Evolutionary conservation across 441 rosid species (phyloP).

Genomic region (Euphorbia schlechtendalii): DNA sequence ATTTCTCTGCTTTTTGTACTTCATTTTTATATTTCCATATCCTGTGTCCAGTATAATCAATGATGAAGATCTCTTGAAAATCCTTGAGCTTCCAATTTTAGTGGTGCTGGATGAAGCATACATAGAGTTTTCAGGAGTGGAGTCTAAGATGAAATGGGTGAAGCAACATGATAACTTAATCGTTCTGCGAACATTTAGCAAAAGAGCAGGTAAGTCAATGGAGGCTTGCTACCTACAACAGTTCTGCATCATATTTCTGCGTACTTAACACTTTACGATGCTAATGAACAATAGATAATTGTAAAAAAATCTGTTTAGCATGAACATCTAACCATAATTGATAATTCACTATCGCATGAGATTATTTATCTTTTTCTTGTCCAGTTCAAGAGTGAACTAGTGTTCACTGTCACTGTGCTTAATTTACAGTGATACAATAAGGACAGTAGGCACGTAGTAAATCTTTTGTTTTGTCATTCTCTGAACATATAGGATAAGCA

Average conservation of each 20-base stretch:
- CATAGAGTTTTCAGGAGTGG: constrained; percentile 76
- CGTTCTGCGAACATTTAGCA: constrained; percentile 92
- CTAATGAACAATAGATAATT: background rate
- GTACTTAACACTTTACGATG: background rate
- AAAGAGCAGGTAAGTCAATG: constrained; percentile 71
- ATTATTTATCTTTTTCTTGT: too few relatives aligned
- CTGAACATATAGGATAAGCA: background rate
- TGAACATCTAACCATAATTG: background rate
- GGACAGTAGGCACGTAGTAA: background rate
- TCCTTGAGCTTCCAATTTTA: constrained; percentile 74
- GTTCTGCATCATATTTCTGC: background rate
- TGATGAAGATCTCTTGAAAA: constrained; percentile 75
- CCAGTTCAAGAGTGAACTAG: background rate
- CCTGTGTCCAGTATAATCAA: constrained; percentile 47
- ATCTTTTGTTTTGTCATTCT: background rate
- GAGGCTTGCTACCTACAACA: constrained; percentile 3
- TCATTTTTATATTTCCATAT: background rate
- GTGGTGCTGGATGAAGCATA: constrained; percentile 97
- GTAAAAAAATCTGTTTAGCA: background rate
- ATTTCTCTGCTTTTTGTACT: background rate
- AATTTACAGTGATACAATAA: background rate
- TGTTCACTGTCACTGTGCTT: background rate
- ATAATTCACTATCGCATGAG: background rate
- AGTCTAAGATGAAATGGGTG: constrained; percentile 91
- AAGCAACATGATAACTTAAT: constrained; percentile 82